Percentiles rank a stretch among this genome's conserved stretches.
phyloP scores from a whole-genome alignment of 495 filamentous ascomycete species.

The Margaritispora aquatica region DNA sequence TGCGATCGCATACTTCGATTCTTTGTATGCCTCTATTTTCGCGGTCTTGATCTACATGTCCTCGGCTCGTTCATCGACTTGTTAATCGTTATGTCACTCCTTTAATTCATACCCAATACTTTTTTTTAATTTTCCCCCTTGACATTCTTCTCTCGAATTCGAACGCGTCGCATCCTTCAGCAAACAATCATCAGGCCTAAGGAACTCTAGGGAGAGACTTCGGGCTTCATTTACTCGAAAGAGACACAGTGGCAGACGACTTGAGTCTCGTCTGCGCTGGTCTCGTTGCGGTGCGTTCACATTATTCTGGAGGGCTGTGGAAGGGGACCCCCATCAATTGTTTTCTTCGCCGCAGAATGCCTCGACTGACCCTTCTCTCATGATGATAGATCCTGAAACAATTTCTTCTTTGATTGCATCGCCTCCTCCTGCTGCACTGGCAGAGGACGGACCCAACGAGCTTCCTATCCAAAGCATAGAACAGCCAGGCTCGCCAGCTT shows the following conservation, averaged over 20 bases:
- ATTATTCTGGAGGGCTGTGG: no score
- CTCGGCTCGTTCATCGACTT: constrained; percentile 18
- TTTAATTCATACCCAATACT: constrained; percentile 20
- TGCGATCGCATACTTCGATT: constrained; percentile 6
- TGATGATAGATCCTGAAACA: constrained; percentile 26
- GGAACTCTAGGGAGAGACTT: constrained; percentile 3
- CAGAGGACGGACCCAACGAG: constrained; percentile 39
- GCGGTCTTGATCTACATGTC: constrained; percentile 23
- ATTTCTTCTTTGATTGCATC: constrained; percentile 45
- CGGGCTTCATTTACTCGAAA: constrained; percentile 21
- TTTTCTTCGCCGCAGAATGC: neutral
- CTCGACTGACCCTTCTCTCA: constrained; percentile 6
- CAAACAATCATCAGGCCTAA: neutral
- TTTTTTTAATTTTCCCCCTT: constrained; percentile 14
- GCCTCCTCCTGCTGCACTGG: constrained; percentile 45
- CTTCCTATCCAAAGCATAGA: neutral
- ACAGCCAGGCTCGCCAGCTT: constrained; percentile 28
- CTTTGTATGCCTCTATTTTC: constrained; percentile 16
- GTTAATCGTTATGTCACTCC: constrained; percentile 20
- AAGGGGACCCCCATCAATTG: no score
- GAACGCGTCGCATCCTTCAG: constrained; percentile 21
- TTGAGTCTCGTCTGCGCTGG: constrained; percentile 47
- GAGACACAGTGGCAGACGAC: constrained; percentile 50
- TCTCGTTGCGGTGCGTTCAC: constrained; percentile 44
- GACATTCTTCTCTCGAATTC: neutral